Evolutionary conservation across 2,329 filamentous ascomycete species (phyloP).

Genomic region (Amphichorda felina): DNA sequence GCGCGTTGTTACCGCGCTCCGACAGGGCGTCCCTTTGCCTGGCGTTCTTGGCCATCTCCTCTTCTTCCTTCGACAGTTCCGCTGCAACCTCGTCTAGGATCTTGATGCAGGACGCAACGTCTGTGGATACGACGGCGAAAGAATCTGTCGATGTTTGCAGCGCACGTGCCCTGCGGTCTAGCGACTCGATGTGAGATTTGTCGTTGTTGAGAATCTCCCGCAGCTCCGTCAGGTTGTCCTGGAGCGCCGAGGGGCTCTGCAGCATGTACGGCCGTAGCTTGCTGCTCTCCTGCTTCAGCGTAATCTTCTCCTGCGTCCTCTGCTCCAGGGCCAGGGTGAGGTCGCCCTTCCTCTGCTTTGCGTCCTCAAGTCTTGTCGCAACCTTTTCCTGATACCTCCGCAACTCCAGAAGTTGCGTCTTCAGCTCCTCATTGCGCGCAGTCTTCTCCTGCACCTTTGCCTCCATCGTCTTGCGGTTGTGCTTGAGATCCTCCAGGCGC

Average conservation of each 20-base stretch:
- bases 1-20: slow-evolving; percentile 78
- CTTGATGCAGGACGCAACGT: slow-evolving; percentile 81
- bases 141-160: slow-evolving; percentile 88
- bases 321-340: slow-evolving; percentile 63
- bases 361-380: slow-evolving; percentile 68
- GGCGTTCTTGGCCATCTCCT: slow-evolving; percentile 69
- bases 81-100: slow-evolving; percentile 75
- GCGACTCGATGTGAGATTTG: slow-evolving; percentile 72
- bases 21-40: slow-evolving; percentile 79
- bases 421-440: slow-evolving; percentile 75
- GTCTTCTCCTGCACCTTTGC: slow-evolving; percentile 74
- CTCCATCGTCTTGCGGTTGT: slow-evolving; percentile 71
- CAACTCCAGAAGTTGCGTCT: slow-evolving; percentile 68
- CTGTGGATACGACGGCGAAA: slow-evolving; percentile 70
- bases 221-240: slow-evolving; percentile 71
- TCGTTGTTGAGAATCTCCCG: slow-evolving; percentile 67
- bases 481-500: slow-evolving; percentile 68
- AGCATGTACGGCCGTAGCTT: slow-evolving; percentile 88
- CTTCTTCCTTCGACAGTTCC: slow-evolving; percentile 86
- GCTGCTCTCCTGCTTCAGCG: slow-evolving; percentile 69
- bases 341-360: slow-evolving; percentile 67
- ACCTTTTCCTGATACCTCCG: slow-evolving; percentile 74
- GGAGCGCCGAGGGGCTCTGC: slow-evolving; percentile 74
- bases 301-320: slow-evolving; percentile 56
- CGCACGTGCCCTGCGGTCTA: slow-evolving; percentile 79